Percentiles rank a stretch among this genome's conserved stretches.
Evolutionary conservation across 805 yeast species (phyloP).

Genomic region (Ogataea parapolymorpha): DNA sequence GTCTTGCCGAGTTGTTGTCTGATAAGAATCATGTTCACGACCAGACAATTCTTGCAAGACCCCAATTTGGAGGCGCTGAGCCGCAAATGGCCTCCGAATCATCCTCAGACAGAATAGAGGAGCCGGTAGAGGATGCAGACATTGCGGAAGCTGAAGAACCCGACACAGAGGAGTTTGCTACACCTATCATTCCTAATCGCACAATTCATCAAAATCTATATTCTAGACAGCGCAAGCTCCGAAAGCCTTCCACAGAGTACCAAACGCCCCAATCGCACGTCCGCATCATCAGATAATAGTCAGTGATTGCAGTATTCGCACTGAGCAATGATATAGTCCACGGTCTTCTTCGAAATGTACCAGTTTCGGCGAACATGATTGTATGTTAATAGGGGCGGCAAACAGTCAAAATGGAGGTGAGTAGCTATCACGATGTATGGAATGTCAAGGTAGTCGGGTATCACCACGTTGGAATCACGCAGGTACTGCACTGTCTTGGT

Average conservation of each 20-base stretch:
- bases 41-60: slow-evolving; percentile 24
- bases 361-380: slow-evolving; percentile 28
- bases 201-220: slow-evolving; percentile 14
- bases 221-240: slow-evolving; percentile 13
- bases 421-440: slow-evolving; percentile 32
- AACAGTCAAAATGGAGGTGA: slow-evolving; percentile 26
- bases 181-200: slow-evolving; percentile 22
- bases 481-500: slow-evolving; percentile 25
- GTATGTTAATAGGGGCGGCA: slow-evolving; percentile 21
- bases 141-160: slow-evolving; percentile 4
- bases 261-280: slow-evolving; percentile 21
- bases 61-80: slow-evolving; percentile 16
- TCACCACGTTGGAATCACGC: slow-evolving; percentile 27
- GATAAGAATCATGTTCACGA: slow-evolving; percentile 21
- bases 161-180: slow-evolving; percentile 13
- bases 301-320: slow-evolving; percentile 22
- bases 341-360: slow-evolving; percentile 31
- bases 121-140: background rate
- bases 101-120: background rate
- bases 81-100: slow-evolving; percentile 7
- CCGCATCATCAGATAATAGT: slow-evolving; percentile 20
- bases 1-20: slow-evolving; percentile 21
- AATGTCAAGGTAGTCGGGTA: slow-evolving; percentile 30
- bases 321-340: slow-evolving; percentile 23
- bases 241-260: slow-evolving; percentile 13